Base-by-base conservation (phyloP, 148 eudicot genomes). In the Cornus kousa region DNA sequence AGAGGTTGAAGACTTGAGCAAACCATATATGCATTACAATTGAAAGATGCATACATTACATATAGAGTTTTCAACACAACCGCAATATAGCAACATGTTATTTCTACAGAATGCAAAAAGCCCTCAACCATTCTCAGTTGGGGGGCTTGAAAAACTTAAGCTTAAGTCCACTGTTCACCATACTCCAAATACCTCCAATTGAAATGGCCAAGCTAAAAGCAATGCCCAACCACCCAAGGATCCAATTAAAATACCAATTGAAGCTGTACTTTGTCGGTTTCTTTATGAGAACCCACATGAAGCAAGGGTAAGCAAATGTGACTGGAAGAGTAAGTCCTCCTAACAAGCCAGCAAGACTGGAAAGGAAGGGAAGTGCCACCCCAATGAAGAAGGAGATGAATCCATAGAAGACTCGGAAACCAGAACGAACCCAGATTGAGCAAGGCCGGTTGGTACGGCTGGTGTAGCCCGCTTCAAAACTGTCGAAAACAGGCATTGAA, bases 281-380 rank as follows among this genome's bases (percentile, higher is more conserved):
- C 55, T 96, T 96, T 35, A 96, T 89, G 66, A 96, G 91, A 67
- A 92, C 95, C 99, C 99, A 96, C 99, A 96, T 96, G 91, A 96
- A 96, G 85, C 99, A 93, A 46, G 99, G 99, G 83, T 96, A 96
- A 0, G 99, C 99, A 40, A 96, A 96, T 13, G 99, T 96, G 68
- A 96, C 99, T 0, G 99, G 99, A 17, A 96, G 91, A 2, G 99
- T 96, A 14, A 96, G 89, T 62, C 99, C 99, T 73, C 99, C 99
- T 22, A 96, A 74, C 37, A 96, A 77, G 39, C 99, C 99, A 1
- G 99, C 99, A 65, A 96, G 90, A 79, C 99, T 96, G 0, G 99
- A 91, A 32, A 96, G 86, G 82, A 96, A 96, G 5, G 99, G 99
- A 31, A 96, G 89, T 9, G 99, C 98, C 39, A 96, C 99, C 0